phyloP scores from a whole-genome alignment of 495 filamentous ascomycete genomes.

The Talaromyces ruber region DNA sequence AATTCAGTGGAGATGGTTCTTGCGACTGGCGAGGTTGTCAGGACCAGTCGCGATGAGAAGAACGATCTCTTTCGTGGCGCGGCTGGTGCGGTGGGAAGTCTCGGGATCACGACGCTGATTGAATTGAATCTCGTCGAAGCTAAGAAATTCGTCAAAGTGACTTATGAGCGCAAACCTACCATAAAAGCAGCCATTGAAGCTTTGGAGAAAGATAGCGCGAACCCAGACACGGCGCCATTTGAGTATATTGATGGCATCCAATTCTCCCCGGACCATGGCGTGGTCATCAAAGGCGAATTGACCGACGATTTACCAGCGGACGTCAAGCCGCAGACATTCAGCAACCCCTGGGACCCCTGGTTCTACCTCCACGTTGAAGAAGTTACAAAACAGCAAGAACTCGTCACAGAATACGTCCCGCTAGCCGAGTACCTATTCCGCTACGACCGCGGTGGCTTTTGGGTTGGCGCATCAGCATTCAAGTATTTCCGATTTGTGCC shows the following conservation, averaged over 20 bases:
- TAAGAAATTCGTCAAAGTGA: slow-evolving; percentile 38
- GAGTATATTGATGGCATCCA: slow-evolving; percentile 52
- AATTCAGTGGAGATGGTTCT: slow-evolving; percentile 46
- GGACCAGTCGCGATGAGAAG: slow-evolving; percentile 21
- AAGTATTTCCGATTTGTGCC: slow-evolving; percentile 44
- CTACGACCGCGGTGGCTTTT: slow-evolving; percentile 56
- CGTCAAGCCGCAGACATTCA: slow-evolving; percentile 30
- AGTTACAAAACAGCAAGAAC: slow-evolving; percentile 7
- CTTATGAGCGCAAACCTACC: slow-evolving; percentile 32
- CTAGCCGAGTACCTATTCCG: slow-evolving; percentile 53
- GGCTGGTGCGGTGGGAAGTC: slow-evolving; percentile 40
- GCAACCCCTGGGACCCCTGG: slow-evolving; percentile 44
- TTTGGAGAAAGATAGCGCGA: slow-evolving; percentile 16
- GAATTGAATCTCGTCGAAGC: slow-evolving; percentile 42
- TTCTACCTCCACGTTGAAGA: slow-evolving; percentile 45
- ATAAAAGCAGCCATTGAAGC: slow-evolving; percentile 31
- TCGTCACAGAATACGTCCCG: slow-evolving; percentile 37
- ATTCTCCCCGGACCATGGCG: slow-evolving; percentile 32
- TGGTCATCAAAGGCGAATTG: slow-evolving; percentile 40
- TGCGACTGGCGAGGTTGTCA: slow-evolving; percentile 40
- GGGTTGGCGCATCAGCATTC: slow-evolving; percentile 43
- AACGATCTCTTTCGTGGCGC: slow-evolving; percentile 45
- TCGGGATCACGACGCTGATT: slow-evolving; percentile 46
- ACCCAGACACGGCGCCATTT: slow-evolving; percentile 21
- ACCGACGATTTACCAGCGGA: slow-evolving; percentile 14